Evolutionary conservation across 2,329 filamentous ascomycete species (phyloP), one percentile per base, ranked within the genome.

Genomic region (Colletotrichum liriopes): DNA sequence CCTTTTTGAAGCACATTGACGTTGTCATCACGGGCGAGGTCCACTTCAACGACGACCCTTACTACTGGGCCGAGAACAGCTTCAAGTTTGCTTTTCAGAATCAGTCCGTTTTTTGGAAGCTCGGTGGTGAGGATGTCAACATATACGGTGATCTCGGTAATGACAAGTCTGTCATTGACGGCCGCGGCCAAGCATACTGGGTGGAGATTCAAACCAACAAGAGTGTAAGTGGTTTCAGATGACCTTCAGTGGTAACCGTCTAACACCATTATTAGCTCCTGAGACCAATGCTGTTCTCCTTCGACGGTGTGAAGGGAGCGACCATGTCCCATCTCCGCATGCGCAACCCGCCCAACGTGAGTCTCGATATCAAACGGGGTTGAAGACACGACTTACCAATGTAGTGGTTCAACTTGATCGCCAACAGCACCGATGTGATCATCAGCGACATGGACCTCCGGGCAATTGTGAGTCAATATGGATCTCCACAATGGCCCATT

Each of bases 81-180:
- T 93, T 93, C 84, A 86, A 87, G 65, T 90, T 91, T 23, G 84
- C 82, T 7, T 94, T 89, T 81, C 92, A 93, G 76, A 93, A 93
- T 71, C 87, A 88, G 90, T 79, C 89, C 0, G 75, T 75, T 2
- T 79, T 80, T 62, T 81, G 79, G 79, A 76, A 77, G 54, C 74
- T 79, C 51, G 79, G 79, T 1, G 79, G 79, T 18, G 67, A 78
- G 39, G 79, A 81, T 32, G 74, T 94, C 20, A 91, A 93, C 68
- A 86, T 94, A 56, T 93, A 92, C 72, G 92, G 92, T 0, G 89
- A 88, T 20, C 47, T 72, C 37, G 59, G 65, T 26, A 72, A 68
- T 18, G 58, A 64, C 29, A 43, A 59, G 43, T 72, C 88, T 32
- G 88, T 84, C 6, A 81, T 91, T 2, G 86, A 91, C 74, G 89